These are phyloP conservation scores for Ustilago tritici DNA, from an alignment of 1,284 basidiomycete species.

Conservation along the genomic window DNA sequence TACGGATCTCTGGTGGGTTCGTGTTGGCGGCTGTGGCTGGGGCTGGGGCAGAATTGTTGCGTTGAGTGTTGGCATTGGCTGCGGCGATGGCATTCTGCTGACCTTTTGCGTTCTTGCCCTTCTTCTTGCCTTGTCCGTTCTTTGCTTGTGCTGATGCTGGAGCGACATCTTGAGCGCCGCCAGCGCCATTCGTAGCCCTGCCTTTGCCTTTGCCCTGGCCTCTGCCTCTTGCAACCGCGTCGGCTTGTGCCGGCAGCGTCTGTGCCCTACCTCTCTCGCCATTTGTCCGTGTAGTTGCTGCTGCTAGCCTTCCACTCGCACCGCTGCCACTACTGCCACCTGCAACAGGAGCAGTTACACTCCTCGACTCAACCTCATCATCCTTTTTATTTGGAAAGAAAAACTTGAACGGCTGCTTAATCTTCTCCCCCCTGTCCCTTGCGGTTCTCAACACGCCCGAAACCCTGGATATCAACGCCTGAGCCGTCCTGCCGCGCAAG, in stretches of 20 bases:
- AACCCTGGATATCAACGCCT: conserved; percentile 42
- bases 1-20: conserved; percentile 33
- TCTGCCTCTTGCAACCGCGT: background rate
- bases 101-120: conserved; percentile 11
- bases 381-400: conserved; percentile 44
- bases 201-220: background rate
- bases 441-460: conserved; percentile 30
- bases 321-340: background rate
- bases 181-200: background rate
- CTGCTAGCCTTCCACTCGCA: conserved; percentile 6
- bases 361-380: conserved; percentile 14
- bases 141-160: background rate
- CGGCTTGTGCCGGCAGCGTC: conserved; percentile 17
- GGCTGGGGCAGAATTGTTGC: conserved; percentile 2
- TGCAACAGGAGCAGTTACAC: conserved; percentile 16
- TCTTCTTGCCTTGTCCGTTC: conserved; percentile 12
- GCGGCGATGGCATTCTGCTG: background rate
- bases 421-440: conserved; percentile 37
- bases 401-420: conserved; percentile 49
- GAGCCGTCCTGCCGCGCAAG: conserved; percentile 31
- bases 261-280: conserved; percentile 5
- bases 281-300: conserved; percentile 4
- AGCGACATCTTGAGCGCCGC: background rate
- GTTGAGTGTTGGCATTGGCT: background rate
- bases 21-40: background rate